These are phyloP conservation scores for Exsudoporus frostii DNA, from an alignment of 768 basidiomycete genomes.

Conservation along the genomic window DNA sequence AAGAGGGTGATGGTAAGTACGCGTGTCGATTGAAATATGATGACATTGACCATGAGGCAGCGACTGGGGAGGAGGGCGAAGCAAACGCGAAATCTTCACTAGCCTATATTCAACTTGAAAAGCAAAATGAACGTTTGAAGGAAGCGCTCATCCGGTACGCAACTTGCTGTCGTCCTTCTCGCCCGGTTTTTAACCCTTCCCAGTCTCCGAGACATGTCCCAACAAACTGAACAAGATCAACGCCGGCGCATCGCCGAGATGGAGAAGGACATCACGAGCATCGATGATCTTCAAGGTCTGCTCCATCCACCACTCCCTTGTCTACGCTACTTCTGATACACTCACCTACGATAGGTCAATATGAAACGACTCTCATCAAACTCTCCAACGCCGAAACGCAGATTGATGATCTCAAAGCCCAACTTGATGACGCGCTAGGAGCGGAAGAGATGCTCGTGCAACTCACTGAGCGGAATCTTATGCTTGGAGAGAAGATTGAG, in stretches of 20 bases:
- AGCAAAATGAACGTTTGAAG: constrained; percentile 93
- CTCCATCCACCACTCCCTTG: not conserved
- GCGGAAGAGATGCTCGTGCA: constrained; percentile 97
- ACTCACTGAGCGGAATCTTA: constrained; percentile 89
- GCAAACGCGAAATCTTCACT: constrained; percentile 52
- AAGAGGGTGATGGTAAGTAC: constrained; percentile 47
- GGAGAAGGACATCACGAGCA: constrained; percentile 78
- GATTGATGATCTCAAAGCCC: constrained; percentile 89
- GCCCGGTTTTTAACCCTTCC: not conserved
- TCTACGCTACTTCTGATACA: constrained; percentile 3
- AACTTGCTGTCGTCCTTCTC: not conserved
- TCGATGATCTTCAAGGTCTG: constrained; percentile 80
- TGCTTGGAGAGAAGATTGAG: constrained; percentile 96
- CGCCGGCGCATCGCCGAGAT: constrained; percentile 78
- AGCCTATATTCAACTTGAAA: constrained; percentile 85
- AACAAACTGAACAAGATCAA: constrained; percentile 85
- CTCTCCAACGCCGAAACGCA: constrained; percentile 87
- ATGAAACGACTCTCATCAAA: constrained; percentile 76
- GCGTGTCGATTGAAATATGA: not conserved
- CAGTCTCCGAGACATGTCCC: constrained; percentile 84
- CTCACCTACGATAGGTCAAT: constrained; percentile 50
- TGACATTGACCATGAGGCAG: constrained; percentile 13
- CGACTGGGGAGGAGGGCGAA: constrained; percentile 28
- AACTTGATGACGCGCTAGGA: constrained; percentile 91
- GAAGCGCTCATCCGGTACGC: constrained; percentile 84